Conservation (phyloP, 2,329 filamentous ascomycete genomes). For the Fonsecaea pedrosoi region DNA sequence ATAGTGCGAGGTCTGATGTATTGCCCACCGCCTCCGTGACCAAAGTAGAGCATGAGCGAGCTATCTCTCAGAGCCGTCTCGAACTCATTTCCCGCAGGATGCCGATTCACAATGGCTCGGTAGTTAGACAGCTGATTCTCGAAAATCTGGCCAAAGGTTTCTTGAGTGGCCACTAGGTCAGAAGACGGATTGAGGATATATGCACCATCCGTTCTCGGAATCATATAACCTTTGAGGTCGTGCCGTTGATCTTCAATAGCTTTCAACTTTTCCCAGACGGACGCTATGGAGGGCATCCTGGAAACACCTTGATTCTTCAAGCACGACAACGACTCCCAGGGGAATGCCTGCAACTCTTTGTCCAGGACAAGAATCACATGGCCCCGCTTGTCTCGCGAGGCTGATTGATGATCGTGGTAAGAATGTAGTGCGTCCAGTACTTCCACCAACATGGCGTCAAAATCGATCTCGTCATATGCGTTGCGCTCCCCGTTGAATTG, state of each 20-base stretch:
- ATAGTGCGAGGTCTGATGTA: constrained; percentile 88
- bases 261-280: constrained; percentile 75
- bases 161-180: constrained; percentile 81
- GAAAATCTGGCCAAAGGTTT: constrained; percentile 67
- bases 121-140: constrained; percentile 28
- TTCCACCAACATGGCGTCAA: constrained; percentile 88
- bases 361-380: constrained; percentile 92
- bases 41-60: constrained; percentile 88
- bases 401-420: constrained; percentile 67
- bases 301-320: constrained; percentile 80
- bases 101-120: constrained; percentile 66
- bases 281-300: constrained; percentile 83
- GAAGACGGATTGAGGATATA: constrained; percentile 90
- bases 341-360: constrained; percentile 87
- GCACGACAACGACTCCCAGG: constrained; percentile 94
- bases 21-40: constrained; percentile 92
- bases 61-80: constrained; percentile 68
- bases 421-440: constrained; percentile 81
- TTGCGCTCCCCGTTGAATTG: constrained; percentile 97
- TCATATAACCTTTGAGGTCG: constrained; percentile 23
- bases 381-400: constrained; percentile 40
- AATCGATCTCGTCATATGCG: constrained; percentile 97
- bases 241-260: constrained; percentile 38
- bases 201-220: constrained; percentile 46
- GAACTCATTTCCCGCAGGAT: constrained; percentile 80